Conservation (phyloP, 805 yeast genomes). For the Candida montana region DNA sequence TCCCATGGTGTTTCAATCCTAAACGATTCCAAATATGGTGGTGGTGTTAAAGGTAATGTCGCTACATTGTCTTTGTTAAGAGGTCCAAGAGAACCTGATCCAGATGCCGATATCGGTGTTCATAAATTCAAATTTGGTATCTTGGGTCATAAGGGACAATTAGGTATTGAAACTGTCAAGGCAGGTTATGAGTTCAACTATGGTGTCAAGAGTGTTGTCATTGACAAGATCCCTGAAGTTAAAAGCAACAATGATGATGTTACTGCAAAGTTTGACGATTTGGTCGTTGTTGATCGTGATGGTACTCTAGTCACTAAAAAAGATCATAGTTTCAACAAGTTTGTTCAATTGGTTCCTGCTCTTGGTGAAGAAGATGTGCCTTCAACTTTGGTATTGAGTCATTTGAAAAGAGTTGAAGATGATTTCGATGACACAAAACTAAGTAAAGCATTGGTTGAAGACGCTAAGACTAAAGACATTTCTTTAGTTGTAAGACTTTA, state of each 20-base stretch:
- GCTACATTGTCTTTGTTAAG: conserved; percentile 84
- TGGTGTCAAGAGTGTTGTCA: conserved; percentile 3
- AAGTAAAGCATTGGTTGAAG: not conserved
- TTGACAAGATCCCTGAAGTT: not conserved
- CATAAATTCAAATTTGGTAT: conserved; percentile 66
- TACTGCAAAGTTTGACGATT: too few relatives aligned
- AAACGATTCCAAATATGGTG: conserved; percentile 88
- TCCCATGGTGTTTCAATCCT: conserved; percentile 82
- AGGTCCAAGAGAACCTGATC: conserved; percentile 93
- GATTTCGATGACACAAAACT: conserved; percentile 41
- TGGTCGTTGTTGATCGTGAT: not conserved
- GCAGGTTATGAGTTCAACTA: conserved; percentile 80
- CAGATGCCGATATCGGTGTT: conserved; percentile 85
- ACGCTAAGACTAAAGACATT: conserved; percentile 38
- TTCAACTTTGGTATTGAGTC: conserved; percentile 54
- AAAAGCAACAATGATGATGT: too few relatives aligned
- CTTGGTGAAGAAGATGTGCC: conserved; percentile 27
- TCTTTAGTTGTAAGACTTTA: conserved; percentile 70
- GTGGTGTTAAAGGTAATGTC: conserved; percentile 85
- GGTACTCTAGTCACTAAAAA: not conserved
- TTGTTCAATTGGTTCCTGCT: conserved; percentile 33
- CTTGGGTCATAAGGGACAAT: conserved; percentile 50
- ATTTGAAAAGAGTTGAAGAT: conserved; percentile 84
- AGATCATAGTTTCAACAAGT: not conserved
- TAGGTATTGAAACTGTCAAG: conserved; percentile 60